phyloP scores from a whole-genome alignment of 352 stramenopile genomes.

The Globisporangium takayamanum region DNA sequence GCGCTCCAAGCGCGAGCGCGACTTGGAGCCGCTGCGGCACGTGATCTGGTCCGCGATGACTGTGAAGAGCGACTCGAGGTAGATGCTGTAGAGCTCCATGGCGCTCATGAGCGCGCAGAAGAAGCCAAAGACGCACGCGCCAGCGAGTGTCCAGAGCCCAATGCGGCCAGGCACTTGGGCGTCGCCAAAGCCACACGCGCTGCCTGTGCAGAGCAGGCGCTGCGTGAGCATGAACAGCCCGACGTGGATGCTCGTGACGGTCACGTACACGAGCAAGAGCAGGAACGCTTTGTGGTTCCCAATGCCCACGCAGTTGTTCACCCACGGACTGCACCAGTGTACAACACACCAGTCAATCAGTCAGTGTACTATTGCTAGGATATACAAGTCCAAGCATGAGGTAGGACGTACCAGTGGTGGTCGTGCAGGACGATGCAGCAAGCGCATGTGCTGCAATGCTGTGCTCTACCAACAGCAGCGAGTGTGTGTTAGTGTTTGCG shows the following conservation, averaged over 20 bases:
- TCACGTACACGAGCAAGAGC: slow-evolving; percentile 73
- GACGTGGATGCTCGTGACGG: slow-evolving; percentile 49
- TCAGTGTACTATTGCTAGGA: not conserved
- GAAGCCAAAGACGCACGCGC: slow-evolving; percentile 60
- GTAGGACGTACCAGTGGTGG: slow-evolving; percentile 68
- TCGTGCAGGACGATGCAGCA: slow-evolving; percentile 78
- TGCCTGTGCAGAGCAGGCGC: slow-evolving; percentile 32
- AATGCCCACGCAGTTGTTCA: slow-evolving; percentile 69
- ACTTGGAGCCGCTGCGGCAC: slow-evolving; percentile 51
- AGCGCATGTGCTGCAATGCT: slow-evolving; percentile 71
- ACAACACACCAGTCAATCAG: not conserved
- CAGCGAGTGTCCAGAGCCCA: slow-evolving; percentile 59
- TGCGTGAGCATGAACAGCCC: slow-evolving; percentile 46
- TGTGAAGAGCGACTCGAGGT: slow-evolving; percentile 45
- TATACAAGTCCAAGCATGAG: not conserved
- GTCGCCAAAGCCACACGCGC: slow-evolving; percentile 54
- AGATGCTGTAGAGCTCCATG: slow-evolving; percentile 80
- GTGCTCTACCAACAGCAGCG: slow-evolving; percentile 31
- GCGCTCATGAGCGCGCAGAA: slow-evolving; percentile 72
- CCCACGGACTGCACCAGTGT: not conserved
- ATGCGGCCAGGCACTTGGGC: slow-evolving; percentile 52
- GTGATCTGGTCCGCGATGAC: slow-evolving; percentile 53
- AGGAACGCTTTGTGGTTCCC: slow-evolving; percentile 81
- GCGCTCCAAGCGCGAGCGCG: slow-evolving; percentile 46
- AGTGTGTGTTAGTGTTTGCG: not conserved